Evolutionary conservation across 2,329 filamentous ascomycete genomes (phyloP).

Genomic region (Microdochium trichocladiopsis): DNA sequence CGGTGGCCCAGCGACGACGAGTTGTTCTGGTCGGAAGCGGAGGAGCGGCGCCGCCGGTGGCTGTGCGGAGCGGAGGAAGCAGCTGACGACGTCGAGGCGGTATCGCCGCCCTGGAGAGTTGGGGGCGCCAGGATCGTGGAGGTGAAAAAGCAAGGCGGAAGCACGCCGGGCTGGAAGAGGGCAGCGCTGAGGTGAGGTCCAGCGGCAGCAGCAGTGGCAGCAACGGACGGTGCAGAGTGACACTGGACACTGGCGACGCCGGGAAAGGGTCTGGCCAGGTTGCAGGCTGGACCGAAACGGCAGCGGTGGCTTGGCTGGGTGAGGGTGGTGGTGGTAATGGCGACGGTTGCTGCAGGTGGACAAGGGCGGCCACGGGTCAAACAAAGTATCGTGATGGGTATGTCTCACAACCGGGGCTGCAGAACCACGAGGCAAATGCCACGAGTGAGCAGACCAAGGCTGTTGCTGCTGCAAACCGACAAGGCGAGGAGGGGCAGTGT

Average conservation of each 20-base stretch:
- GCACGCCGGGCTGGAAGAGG: not conserved
- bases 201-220: conserved; percentile 9
- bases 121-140: conserved; percentile 42
- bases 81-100: conserved; percentile 38
- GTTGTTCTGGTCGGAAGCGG: conserved; percentile 17
- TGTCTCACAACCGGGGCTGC: not conserved
- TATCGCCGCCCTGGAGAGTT: conserved; percentile 38
- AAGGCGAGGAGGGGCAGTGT: too few relatives aligned
- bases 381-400: not conserved
- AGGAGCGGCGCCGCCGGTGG: conserved; percentile 30
- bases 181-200: conserved; percentile 6
- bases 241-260: not conserved
- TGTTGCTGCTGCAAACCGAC: too few relatives aligned
- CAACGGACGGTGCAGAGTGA: not conserved
- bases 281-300: not conserved
- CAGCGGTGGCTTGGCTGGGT: not conserved
- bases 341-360: not conserved
- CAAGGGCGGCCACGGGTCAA: not conserved
- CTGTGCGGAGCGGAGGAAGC: not conserved
- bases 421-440: too few relatives aligned
- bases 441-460: too few relatives aligned
- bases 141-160: conserved; percentile 4
- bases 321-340: not conserved
- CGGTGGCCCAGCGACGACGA: conserved; percentile 22
- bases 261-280: not conserved